Evolutionary conservation across 108 stramenopile species (phyloP), one percentile per base, ranked within the genome.

Genomic region (Chaetoceros tenuissimus): DNA sequence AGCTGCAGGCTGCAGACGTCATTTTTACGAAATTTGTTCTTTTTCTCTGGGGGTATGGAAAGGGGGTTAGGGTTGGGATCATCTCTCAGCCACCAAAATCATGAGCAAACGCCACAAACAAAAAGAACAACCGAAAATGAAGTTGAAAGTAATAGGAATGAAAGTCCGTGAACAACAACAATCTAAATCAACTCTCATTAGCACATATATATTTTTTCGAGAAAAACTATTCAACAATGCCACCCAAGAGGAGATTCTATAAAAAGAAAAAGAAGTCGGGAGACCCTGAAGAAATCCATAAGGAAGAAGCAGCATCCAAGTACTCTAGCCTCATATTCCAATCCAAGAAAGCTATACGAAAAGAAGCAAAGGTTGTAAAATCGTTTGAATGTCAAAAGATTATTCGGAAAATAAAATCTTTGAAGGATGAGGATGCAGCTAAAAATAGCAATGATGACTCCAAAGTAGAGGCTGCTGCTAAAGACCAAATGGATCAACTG

Each of bases 381-480:
- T 70, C 80, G 20, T 80, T 85, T 60, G 62, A 78, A 46, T 59
- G 74, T 31, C 84, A 85, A 61, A 81, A 81, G 60, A 69, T 78
- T 34, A 78, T 77, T 28, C 72, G 78, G 18, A 44, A 67, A 28
- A 63, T 78, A 18, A 72, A 72, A 40, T 46, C 46, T 10, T 45
- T 46, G 0, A 73, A 80, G 43, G 56, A 77, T 31, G 44, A 65
- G 3, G 24, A 22, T 25, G 40, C 19, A 3, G 48, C 44, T 5
- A 28, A 64, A 29, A 59, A 63, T 16, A 61, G 22, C 19, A 31
- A 28, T n/a, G 51, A 47, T 30, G 49, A 67, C 21, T 53, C 63
- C 48, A 67, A 52, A 31, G 18, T 46, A 24, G 31, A 43, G 50
- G 66, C 46, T 34, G 45, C 59, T 19, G 24, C 25, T 45, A 60